A percentile compares a stretch with the other conserved stretches of the same genome.
Conservation (phyloP, 163 green algal species). For the Scenedesmus sp. region DNA sequence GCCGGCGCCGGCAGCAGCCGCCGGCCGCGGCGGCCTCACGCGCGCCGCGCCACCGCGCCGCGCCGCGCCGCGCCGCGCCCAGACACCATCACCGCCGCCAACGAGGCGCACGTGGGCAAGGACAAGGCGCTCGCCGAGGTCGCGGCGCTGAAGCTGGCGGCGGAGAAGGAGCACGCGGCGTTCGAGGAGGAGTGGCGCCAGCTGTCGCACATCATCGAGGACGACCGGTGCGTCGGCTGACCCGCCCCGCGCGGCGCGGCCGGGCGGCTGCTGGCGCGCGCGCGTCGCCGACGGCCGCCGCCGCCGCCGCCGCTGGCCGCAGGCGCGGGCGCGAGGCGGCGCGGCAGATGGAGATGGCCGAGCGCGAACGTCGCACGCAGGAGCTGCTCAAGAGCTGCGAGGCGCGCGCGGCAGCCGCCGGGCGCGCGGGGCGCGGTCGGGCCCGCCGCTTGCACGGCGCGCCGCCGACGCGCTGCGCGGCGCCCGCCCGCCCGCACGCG, state of each 20-base stretch:
- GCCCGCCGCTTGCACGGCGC: too few species aligned
- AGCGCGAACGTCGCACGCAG: slow-evolving; percentile 78
- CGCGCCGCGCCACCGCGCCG: too few species aligned
- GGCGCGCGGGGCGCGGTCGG: neutral
- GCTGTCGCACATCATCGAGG: slow-evolving; percentile 86
- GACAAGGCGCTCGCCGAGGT: slow-evolving; percentile 86
- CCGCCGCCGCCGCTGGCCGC: neutral
- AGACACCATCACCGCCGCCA: slow-evolving; percentile 43
- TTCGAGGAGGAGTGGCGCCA: slow-evolving; percentile 90
- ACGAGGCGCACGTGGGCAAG: slow-evolving; percentile 68
- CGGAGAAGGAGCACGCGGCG: slow-evolving; percentile 81
- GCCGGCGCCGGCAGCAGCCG: neutral
- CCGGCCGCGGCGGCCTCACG: neutral
- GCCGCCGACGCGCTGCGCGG: slow-evolving; percentile 23
- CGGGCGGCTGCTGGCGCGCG: too few species aligned
- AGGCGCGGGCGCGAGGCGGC: slow-evolving; percentile 30
- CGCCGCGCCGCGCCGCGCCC: neutral
- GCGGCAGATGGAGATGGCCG: slow-evolving; percentile 67
- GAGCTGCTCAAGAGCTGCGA: slow-evolving; percentile 64
- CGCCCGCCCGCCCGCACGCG: too few species aligned
- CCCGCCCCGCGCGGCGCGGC: too few species aligned
- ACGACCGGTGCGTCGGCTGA: slow-evolving; percentile 70
- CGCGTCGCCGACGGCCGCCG: too few species aligned
- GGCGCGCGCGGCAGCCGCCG: neutral
- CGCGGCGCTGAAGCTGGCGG: slow-evolving; percentile 75